Conservation (phyloP, 768 basidiomycete species). For the Leccinum longicurvipes region DNA sequence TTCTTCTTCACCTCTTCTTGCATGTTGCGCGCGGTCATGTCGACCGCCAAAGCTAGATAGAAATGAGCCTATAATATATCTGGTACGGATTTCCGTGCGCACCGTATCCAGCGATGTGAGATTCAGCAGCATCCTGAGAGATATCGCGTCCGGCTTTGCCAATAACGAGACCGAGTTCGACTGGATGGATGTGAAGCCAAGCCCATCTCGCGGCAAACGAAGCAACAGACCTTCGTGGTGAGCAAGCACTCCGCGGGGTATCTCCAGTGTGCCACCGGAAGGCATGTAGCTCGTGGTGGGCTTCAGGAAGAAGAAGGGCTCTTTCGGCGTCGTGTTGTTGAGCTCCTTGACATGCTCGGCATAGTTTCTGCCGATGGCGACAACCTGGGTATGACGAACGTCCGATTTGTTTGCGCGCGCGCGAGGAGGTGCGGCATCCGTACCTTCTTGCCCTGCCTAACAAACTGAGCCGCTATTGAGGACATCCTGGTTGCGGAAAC, state of each 20-base stretch:
- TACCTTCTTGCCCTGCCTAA: constrained; percentile 48
- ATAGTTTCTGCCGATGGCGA: constrained; percentile 96
- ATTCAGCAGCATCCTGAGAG: constrained; percentile 61
- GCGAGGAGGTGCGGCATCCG: neutral
- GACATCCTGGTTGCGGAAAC: constrained; percentile 26
- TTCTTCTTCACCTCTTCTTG: constrained; percentile 91
- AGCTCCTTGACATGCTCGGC: constrained; percentile 89
- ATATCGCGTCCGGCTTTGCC: constrained; percentile 87
- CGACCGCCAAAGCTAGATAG: constrained; percentile 80
- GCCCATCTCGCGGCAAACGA: neutral
- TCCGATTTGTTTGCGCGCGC: neutral
- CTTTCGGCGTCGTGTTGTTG: constrained; percentile 78
- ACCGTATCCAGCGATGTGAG: constrained; percentile 93
- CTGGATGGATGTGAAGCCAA: constrained; percentile 34
- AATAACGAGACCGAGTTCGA: constrained; percentile 97
- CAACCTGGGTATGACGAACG: constrained; percentile 53
- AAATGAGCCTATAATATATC: neutral
- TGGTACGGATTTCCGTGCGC: constrained; percentile 13
- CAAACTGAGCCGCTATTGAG: constrained; percentile 38
- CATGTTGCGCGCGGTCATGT: constrained; percentile 95
- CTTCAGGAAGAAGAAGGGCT: constrained; percentile 99
- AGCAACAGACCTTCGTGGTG: constrained; percentile 80
- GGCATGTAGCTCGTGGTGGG: constrained; percentile 87
- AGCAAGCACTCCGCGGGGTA: constrained; percentile 76
- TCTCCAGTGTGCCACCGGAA: constrained; percentile 77